Percentiles rank a stretch among this genome's conserved stretches.
Evolutionary conservation across 805 yeast species (phyloP).

Genomic region (Wickerhamomyces rabaulensis): DNA sequence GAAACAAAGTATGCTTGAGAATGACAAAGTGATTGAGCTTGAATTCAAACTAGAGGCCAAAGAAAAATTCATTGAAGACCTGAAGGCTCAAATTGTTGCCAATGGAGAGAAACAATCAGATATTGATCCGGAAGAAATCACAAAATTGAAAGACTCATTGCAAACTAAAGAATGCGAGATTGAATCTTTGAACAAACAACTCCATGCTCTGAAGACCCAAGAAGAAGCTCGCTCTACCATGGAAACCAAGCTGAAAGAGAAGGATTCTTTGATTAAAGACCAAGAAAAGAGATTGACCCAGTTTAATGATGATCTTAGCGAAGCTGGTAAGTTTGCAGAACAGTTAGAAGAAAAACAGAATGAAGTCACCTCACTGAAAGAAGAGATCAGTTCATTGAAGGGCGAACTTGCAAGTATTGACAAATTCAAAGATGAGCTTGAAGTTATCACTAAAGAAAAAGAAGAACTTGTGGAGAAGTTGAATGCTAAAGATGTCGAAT

Average conservation of each 20-base stretch:
- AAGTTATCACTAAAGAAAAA: neutral
- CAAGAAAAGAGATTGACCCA: neutral
- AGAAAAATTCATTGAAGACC: conserved; percentile 5
- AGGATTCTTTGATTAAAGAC: neutral
- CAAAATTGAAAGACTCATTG: conserved; percentile 1
- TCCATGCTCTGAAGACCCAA: neutral
- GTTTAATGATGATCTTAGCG: neutral
- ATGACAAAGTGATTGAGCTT: conserved; percentile 15
- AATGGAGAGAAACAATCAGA: neutral
- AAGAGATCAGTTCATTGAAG: neutral
- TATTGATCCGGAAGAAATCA: neutral
- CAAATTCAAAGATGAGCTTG: neutral
- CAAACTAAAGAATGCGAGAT: conserved; percentile 1
- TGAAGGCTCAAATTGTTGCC: neutral
- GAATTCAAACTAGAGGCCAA: conserved; percentile 17
- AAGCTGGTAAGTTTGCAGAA: neutral
- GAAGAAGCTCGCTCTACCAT: neutral
- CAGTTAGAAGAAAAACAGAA: neutral
- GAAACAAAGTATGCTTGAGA: conserved; percentile 2
- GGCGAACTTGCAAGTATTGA: neutral
- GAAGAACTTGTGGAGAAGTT: neutral
- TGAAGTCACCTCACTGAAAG: neutral
- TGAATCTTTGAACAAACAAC: neutral
- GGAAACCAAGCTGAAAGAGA: neutral
- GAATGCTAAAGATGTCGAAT: neutral